Evolutionary conservation across 768 basidiomycete genomes (phyloP), one percentile per base, ranked within the genome.

Genomic region (Paxillus ammoniavirescens): DNA sequence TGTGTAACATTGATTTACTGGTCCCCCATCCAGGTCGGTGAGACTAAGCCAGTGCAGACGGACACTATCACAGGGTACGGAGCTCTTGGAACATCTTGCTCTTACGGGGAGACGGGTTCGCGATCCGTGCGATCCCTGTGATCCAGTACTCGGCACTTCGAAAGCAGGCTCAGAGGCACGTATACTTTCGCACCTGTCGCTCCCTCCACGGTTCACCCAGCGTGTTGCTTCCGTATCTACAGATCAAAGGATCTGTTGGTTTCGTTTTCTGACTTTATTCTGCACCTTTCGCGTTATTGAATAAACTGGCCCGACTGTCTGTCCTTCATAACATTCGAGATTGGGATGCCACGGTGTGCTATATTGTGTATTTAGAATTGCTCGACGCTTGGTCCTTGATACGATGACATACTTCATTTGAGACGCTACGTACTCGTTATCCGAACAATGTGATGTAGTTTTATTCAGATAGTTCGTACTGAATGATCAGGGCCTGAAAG

Each of bases 81-180:
- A 92, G 93, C 0, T 86, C 89, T 3, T 94, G 94, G 0, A 85
- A 84, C 55, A 88, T 82, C 65, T 95, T n/a, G n/a, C n/a, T n/a
- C n/a, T n/a, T n/a, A n/a, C 80, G 84, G 30, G 95, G 95, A 0
- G 73, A 80, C 53, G 93, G 91, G 0, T 82, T 83, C 61, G 93
- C 82, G 3, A 76, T 97, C 12, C 95, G 86, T 15, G 82, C 86
- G 0, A 70, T 98, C 15, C 74, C 90, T 3, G 64, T 94, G 10
- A 61, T 67, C 23, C 72, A 72, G 50, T 71, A 84, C 35, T 58
- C 86, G 23, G 75, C 80, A 35, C 66, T 88, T n/a, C 67, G 75
- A 52, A 74, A 79, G 53, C 87, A 87, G 56, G 70, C 75, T 4
- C 53, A 66, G 50, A 68, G 73, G 77, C 75, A 18, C 5, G 70